Evolutionary conservation across 1,284 basidiomycete species (phyloP), one percentile per base, ranked within the genome.

Genomic region (Anthracocystis walkeri): DNA sequence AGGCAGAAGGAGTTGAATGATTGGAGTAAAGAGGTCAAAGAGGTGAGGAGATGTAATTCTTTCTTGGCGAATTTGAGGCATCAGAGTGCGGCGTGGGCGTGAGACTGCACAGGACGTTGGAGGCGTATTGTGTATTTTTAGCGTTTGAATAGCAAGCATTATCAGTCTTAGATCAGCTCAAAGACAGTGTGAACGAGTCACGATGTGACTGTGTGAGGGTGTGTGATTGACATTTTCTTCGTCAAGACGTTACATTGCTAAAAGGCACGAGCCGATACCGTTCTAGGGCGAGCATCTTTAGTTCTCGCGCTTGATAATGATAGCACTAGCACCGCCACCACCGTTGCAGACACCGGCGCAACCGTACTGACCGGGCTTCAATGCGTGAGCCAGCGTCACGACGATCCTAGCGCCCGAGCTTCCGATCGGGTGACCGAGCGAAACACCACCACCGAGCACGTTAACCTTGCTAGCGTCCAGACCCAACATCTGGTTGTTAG

Each of bases 361-460:
- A 82, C 97, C 97, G 84, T 96, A 97, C 88, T 99, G 89, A 55
- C 97, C 97, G n/a, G 91, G 87, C 89, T 97, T 92, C 77, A 99
- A 90, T 12, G 92, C 90, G 85, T 99, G 96, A 10, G 93, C 89
- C 38, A 99, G 90, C 11, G 96, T 94, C 50, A 99, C 96, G 62
- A 99, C 89, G 87, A 99, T 99, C 62, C 97, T 91, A 55, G 93
- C 90, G 42, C 97, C 97, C 45, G 94, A 97, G 86, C 93, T 96
- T 61, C 96, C 96, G 85, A 98, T 94, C 53, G 96, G 87, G 82
- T 88, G 79, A 44, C 77, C 80, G 16, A 83, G 73, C 53, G 72
- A 79, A 48, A 80, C 64, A 50, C 64, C 72, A 21, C 74, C 93
- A 90, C 95, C 95, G 83, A 94, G 90, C 66, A 93, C 89, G 86